Base-by-base conservation (phyloP, 805 yeast genomes). In the Saturnispora zaruensis region DNA sequence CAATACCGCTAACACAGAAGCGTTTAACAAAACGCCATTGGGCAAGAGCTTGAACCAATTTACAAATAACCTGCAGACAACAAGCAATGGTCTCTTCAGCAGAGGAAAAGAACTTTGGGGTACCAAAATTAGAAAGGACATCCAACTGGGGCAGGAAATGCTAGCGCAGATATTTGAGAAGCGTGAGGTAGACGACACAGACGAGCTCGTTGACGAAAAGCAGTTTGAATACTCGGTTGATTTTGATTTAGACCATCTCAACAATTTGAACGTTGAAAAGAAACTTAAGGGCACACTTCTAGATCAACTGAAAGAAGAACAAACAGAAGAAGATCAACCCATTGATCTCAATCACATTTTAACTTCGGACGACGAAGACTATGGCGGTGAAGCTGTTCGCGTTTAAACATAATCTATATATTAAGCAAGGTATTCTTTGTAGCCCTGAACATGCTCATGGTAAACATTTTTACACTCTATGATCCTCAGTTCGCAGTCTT, bases 401-500 rank as follows among this genome's bases (percentile, higher is more conserved):
- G 13, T 48, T 20, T 42, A 45, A 41, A n/a, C 16, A n/a, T 4
- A 28, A 13, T n/a, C 20, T 36, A 13, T 16, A 44, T 16, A 18
- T 26, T 34, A 14, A 48, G 11, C 18, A 18, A 18, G 21, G 20
- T 20, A 20, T 6, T 41, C 43, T 14, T 25, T 48, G 49, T 44
- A 54, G 14, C 25, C 30, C 26, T 21, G 20, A 9, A 47, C 44
- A 28, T 46, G 33, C 13, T 48, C 18, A 3, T 18, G 25, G 48
- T 64, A 68, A 6, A 60, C 47, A 41, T 77, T 75, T 49, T 76
- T 69, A 18, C 84, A 75, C 56, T 82, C 83, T 6, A 88, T 71
- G 16, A 88, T 72, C 41, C 82, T 73, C 48, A 88, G 70, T 64
- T 88, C 96, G 60, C 83, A 81, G 52, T 77, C 77, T 58, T 79